Percentiles rank a stretch among this genome's conserved stretches.
Conservation (phyloP, 2,329 filamentous ascomycete genomes). For the Scorias spongiosa region DNA sequence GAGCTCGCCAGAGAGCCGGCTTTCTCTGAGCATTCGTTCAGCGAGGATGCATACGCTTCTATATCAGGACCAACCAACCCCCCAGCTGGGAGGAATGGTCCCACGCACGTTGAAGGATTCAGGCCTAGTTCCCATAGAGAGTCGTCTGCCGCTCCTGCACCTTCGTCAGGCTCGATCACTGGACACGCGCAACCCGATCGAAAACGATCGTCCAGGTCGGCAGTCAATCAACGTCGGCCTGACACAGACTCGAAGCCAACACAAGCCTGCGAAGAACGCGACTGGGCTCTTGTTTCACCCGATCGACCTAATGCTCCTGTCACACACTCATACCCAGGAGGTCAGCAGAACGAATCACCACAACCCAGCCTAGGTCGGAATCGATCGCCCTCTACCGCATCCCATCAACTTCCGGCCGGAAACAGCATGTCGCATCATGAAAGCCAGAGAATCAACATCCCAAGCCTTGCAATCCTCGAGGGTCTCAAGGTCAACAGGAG, state of each 20-base stretch:
- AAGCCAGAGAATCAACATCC: slow-evolving; percentile 7
- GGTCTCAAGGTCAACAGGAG: slow-evolving; percentile 41
- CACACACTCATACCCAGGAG: not conserved
- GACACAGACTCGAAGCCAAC: not conserved
- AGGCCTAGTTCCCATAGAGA: not conserved
- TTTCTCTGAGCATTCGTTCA: slow-evolving; percentile 3
- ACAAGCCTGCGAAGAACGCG: too few species aligned
- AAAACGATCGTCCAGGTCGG: slow-evolving; percentile 3
- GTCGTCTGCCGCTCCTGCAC: slow-evolving; percentile 1
- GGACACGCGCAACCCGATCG: too few species aligned
- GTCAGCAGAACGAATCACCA: not conserved
- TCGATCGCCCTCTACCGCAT: not conserved
- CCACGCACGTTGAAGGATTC: not conserved
- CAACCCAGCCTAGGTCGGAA: not conserved
- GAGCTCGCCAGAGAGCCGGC: slow-evolving; percentile 5
- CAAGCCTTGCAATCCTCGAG: slow-evolving; percentile 29
- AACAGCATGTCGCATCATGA: too few species aligned
- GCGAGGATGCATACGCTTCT: not conserved
- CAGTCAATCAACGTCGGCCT: slow-evolving; percentile 7
- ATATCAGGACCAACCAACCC: too few species aligned
- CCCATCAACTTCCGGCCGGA: not conserved
- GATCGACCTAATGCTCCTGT: not conserved
- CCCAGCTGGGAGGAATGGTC: not conserved
- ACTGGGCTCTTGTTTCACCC: not conserved
- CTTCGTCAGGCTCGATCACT: slow-evolving; percentile 4